Percentiles rank a stretch among this genome's conserved stretches.
phyloP scores from a whole-genome alignment of 257 asterid species.

The Rubia yunnanensis region DNA sequence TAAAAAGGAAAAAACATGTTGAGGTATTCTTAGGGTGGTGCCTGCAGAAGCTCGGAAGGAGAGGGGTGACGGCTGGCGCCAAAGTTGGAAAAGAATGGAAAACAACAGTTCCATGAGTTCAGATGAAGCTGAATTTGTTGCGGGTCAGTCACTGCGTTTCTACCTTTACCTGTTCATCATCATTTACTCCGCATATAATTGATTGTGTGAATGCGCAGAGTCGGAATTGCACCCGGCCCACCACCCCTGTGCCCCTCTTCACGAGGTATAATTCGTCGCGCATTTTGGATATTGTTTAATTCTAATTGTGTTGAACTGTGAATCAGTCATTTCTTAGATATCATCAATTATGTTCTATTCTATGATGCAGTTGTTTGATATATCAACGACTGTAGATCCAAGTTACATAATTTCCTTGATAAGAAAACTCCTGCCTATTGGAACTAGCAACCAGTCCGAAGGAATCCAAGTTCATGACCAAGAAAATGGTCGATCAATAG shows the following conservation, averaged over 20 bases:
- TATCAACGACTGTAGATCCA: slow-evolving; percentile 85
- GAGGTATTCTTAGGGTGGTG: too few relatives aligned
- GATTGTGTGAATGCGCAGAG: slow-evolving; percentile 11
- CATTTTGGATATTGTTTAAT: not conserved
- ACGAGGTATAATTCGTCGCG: slow-evolving; percentile 46
- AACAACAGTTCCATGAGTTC: not conserved
- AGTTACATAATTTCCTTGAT: slow-evolving; percentile 80
- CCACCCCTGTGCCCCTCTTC: slow-evolving; percentile 76
- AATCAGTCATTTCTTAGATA: not conserved
- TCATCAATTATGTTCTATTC: slow-evolving; percentile 5
- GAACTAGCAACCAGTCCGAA: slow-evolving; percentile 22
- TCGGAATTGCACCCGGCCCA: slow-evolving; percentile 28
- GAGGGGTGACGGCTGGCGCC: not conserved
- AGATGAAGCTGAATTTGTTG: not conserved
- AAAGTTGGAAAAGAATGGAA: not conserved
- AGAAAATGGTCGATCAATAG: slow-evolving; percentile 17
- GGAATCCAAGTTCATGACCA: slow-evolving; percentile 20
- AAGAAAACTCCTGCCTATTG: slow-evolving; percentile 68
- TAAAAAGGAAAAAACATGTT: too few relatives aligned
- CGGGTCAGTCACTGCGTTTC: not conserved
- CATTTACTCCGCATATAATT: not conserved
- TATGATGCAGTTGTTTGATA: slow-evolving; percentile 58
- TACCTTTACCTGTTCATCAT: not conserved
- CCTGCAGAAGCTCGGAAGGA: not conserved
- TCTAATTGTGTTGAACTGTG: not conserved